A percentile compares a stretch with the other conserved stretches of the same genome.
These are phyloP conservation scores for Yueomyces sp. DNA, from an alignment of 805 yeast genomes.

Conservation along the genomic window DNA sequence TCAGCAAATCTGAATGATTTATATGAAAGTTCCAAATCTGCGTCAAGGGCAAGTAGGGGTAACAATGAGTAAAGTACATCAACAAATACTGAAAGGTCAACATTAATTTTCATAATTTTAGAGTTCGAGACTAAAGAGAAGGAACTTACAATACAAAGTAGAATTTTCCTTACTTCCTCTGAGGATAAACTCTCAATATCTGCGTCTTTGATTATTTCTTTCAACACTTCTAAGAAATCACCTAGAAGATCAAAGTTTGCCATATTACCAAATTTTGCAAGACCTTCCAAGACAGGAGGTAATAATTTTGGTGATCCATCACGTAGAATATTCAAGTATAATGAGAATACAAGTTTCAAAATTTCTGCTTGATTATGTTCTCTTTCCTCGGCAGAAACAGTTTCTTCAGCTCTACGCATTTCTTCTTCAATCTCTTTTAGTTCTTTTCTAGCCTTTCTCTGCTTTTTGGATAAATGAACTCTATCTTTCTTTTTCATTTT, in stretches of 20 bases:
- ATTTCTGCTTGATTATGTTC: constrained; percentile 78
- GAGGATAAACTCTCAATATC: constrained; percentile 34
- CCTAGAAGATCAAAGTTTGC: constrained; percentile 88
- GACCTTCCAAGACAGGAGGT: constrained; percentile 84
- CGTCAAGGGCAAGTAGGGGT: constrained; percentile 56
- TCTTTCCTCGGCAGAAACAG: constrained; percentile 77
- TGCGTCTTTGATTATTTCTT: constrained; percentile 57
- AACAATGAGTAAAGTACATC: constrained; percentile 59
- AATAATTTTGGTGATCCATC: constrained; percentile 49
- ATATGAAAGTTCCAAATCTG: constrained; percentile 77
- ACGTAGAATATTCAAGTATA: constrained; percentile 68
- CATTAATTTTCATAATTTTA: constrained; percentile 52
- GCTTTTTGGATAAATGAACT: constrained; percentile 82
- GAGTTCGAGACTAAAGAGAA: constrained; percentile 75
- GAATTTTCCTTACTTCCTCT: constrained; percentile 51
- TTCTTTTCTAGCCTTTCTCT: constrained; percentile 78
- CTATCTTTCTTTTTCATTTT: constrained; percentile 75
- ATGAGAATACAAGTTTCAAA: constrained; percentile 52
- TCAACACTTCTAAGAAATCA: constrained; percentile 77
- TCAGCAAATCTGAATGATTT: constrained; percentile 71
- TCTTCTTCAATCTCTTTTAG: constrained; percentile 80
- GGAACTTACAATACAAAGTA: constrained; percentile 79
- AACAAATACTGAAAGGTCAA: constrained; percentile 74
- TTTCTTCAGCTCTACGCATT: constrained; percentile 72
- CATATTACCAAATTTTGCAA: constrained; percentile 82